These are phyloP conservation scores for Nidularia sp. DNA, from an alignment of 768 basidiomycete species.

Conservation along the genomic window DNA sequence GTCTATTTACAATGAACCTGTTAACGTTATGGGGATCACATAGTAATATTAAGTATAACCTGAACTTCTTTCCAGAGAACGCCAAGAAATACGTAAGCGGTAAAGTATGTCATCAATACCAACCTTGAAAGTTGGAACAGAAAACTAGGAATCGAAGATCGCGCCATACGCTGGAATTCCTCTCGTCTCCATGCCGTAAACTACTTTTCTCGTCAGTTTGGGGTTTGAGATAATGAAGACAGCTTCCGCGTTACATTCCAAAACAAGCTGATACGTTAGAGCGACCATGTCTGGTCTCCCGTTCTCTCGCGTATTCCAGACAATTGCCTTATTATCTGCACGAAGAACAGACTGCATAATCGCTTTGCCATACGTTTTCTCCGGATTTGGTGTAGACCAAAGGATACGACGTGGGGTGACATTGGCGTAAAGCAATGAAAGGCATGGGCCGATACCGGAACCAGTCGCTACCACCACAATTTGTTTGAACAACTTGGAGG, in stretches of 20 bases:
- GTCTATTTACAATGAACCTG: too few relatives aligned
- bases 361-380: slow-evolving; percentile 34
- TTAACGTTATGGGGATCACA: too few relatives aligned
- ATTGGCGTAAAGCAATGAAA: slow-evolving; percentile 30
- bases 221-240: slow-evolving; percentile 39
- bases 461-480: slow-evolving; percentile 54
- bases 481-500: slow-evolving; percentile 45
- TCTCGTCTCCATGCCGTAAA: slow-evolving; percentile 34
- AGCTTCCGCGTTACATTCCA: slow-evolving; percentile 33
- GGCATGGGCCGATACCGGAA: slow-evolving; percentile 46
- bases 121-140: background rate
- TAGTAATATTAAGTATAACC: too few relatives aligned
- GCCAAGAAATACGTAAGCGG: too few relatives aligned
- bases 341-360: slow-evolving; percentile 34
- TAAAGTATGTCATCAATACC: too few relatives aligned
- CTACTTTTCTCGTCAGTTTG: slow-evolving; percentile 31
- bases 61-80: too few relatives aligned
- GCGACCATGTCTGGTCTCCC: slow-evolving; percentile 37
- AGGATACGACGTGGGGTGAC: slow-evolving; percentile 31
- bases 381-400: slow-evolving; percentile 37
- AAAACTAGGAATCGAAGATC: slow-evolving; percentile 32
- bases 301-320: slow-evolving; percentile 33
- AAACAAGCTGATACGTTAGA: slow-evolving; percentile 31
- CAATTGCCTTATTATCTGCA: slow-evolving; percentile 32
- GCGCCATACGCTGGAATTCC: slow-evolving; percentile 37